Conservation (phyloP, 495 filamentous ascomycete genomes). For the Thermothielavioides terrestris region DNA sequence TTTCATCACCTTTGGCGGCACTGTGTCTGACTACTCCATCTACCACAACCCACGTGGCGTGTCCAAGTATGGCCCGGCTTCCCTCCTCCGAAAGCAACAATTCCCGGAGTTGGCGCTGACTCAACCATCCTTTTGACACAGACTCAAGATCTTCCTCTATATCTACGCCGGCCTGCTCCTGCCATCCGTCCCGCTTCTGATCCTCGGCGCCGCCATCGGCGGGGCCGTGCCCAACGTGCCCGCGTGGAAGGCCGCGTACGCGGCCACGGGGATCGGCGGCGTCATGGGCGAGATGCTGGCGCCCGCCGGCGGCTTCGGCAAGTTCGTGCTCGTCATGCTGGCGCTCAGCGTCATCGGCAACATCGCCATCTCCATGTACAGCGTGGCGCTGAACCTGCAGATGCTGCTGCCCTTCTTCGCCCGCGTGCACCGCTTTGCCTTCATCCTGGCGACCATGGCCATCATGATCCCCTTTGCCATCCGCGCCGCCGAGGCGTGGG, state of each 20-base stretch:
- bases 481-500: conserved; percentile 39
- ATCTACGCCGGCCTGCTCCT: conserved; percentile 38
- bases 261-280: conserved; percentile 37
- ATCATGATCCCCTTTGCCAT: conserved; percentile 44
- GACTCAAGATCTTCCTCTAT: conserved; percentile 30
- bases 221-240: conserved; percentile 31
- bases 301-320: conserved; percentile 43
- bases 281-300: conserved; percentile 43
- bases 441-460: conserved; percentile 36
- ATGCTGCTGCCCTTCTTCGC: conserved; percentile 39
- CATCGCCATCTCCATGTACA: conserved; percentile 37
- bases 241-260: conserved; percentile 35
- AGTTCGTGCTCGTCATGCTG: conserved; percentile 43
- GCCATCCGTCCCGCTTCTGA: conserved; percentile 41
- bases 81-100: too few relatives aligned
- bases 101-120: too few relatives aligned
- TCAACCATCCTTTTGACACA: background rate
- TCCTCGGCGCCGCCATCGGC: conserved; percentile 46
- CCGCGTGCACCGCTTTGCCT: conserved; percentile 38
- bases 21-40: conserved; percentile 34
- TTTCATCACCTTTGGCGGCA: conserved; percentile 37
- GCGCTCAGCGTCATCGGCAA: conserved; percentile 44
- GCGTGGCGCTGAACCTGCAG: conserved; percentile 44
- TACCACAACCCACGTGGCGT: conserved; percentile 32
- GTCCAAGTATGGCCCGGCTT: conserved; percentile 20